Evolutionary conservation across 805 yeast genomes (phyloP), one percentile per base, ranked within the genome.

Genomic region (Tetrapisispora fleetii): DNA sequence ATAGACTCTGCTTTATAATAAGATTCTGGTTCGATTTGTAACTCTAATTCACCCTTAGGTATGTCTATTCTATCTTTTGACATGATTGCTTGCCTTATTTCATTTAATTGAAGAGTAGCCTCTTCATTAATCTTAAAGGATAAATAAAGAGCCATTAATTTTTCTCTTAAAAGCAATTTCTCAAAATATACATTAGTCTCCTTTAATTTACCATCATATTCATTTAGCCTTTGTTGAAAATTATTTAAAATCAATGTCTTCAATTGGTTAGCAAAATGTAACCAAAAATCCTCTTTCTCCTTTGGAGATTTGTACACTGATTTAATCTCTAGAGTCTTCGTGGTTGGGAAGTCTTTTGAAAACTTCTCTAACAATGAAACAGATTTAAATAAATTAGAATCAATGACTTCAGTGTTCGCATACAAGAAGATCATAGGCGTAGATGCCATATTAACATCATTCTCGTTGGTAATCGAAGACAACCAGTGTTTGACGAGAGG

Each of bases 401-500:
- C 67, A 3, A 60, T 47, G 1, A 64, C 57, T 36, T 56, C 63
- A 1, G 66, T 51, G 49, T 64, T 64, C 1, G 66, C 58, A 49
- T 61, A 61, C 17, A 64, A 45, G 10, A 64, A 50, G 9, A 62
- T 54, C 11, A 64, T 54, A 5, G 64, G 62, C 41, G 43, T 14
- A 36, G 48, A 24, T 17, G 22, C 17, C 48, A 39, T 4, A 36
- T 17, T 22, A 40, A 30, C 5, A 19, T 36, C 13, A 35, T 37
- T 27, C 16, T 22, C 45, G 9, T 38, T 49, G n/a, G 32, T 28
- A 17, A 41, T 35, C 21, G 42, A 41, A 8, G 69, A 63, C 16
- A 85, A 69, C 98, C 99, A 93, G 54, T 84, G 93, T 43, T 74
- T 75, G 21, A 90, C 78, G 54, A 88, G 69, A 1, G 95, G 95